Conservation (phyloP, 805 yeast species). For the Ogataea pignaliae region DNA sequence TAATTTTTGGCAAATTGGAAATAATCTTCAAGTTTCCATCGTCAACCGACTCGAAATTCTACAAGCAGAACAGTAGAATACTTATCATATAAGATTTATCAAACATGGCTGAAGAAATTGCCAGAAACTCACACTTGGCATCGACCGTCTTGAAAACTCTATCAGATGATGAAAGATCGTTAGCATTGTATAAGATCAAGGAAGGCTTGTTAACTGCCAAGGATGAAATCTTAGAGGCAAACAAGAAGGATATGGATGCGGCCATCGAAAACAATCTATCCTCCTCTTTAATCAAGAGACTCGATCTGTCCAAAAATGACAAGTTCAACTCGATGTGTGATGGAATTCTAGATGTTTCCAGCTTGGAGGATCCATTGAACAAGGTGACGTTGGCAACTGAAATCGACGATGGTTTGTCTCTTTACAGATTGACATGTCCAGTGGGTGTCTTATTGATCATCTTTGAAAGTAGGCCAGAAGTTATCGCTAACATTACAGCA, state of each 20-base stretch:
- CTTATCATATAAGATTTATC: background rate
- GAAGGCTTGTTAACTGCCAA: slow-evolving; percentile 60
- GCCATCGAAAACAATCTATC: slow-evolving; percentile 63
- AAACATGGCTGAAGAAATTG: slow-evolving; percentile 66
- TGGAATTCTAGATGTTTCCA: slow-evolving; percentile 89
- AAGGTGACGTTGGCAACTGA: slow-evolving; percentile 76
- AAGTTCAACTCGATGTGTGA: slow-evolving; percentile 93
- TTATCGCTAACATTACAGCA: slow-evolving; percentile 95
- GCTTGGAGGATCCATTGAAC: slow-evolving; percentile 90
- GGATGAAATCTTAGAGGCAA: slow-evolving; percentile 63
- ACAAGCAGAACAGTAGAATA: background rate
- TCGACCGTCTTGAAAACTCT: slow-evolving; percentile 80
- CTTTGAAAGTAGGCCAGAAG: slow-evolving; percentile 97
- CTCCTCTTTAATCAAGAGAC: slow-evolving; percentile 70
- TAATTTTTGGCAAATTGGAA: background rate
- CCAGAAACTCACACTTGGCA: slow-evolving; percentile 76
- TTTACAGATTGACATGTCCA: slow-evolving; percentile 85
- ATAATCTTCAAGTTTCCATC: background rate
- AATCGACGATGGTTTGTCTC: slow-evolving; percentile 82
- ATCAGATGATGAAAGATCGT: slow-evolving; percentile 65
- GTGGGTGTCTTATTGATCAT: slow-evolving; percentile 91
- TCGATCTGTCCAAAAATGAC: slow-evolving; percentile 76
- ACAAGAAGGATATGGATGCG: slow-evolving; percentile 64
- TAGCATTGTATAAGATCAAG: slow-evolving; percentile 67
- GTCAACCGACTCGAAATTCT: no score